phyloP scores from a whole-genome alignment of 495 filamentous ascomycete species.

The Aspergillus incahuasiensis region DNA sequence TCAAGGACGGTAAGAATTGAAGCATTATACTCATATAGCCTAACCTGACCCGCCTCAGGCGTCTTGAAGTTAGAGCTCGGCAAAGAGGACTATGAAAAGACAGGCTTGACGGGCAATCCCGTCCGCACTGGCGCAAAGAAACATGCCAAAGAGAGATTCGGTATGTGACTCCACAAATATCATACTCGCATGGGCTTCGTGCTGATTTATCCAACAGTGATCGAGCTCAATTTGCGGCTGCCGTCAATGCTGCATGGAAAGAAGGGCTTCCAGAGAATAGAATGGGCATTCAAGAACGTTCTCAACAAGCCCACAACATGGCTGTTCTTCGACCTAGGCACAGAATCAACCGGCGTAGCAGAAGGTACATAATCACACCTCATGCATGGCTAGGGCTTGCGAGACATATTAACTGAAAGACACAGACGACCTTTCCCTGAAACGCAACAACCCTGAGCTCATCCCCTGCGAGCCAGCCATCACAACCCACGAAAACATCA shows the following conservation, averaged over 20 bases:
- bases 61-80: constrained; percentile 72
- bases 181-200: no score
- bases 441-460: constrained; percentile 49
- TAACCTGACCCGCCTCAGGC: constrained; percentile 39
- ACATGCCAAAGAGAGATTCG: constrained; percentile 55
- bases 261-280: constrained; percentile 80
- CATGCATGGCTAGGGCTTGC: not conserved
- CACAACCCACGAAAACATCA: constrained; percentile 29
- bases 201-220: constrained; percentile 43
- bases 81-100: constrained; percentile 79
- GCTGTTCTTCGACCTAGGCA: constrained; percentile 68
- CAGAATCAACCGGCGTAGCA: constrained; percentile 16
- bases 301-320: constrained; percentile 67
- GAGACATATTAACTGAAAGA: not conserved
- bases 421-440: constrained; percentile 44
- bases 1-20: constrained; percentile 58
- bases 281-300: constrained; percentile 81
- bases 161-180: constrained; percentile 28
- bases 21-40: no score
- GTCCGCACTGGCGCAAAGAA: constrained; percentile 54
- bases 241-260: constrained; percentile 87
- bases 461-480: constrained; percentile 29
- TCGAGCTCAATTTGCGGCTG: constrained; percentile 74
- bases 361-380: constrained; percentile 21
- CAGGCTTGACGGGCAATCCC: constrained; percentile 75